A percentile compares a stretch with the other conserved stretches of the same genome.
Conservation (phyloP, 768 basidiomycete genomes). For the Suillus alpinus region DNA sequence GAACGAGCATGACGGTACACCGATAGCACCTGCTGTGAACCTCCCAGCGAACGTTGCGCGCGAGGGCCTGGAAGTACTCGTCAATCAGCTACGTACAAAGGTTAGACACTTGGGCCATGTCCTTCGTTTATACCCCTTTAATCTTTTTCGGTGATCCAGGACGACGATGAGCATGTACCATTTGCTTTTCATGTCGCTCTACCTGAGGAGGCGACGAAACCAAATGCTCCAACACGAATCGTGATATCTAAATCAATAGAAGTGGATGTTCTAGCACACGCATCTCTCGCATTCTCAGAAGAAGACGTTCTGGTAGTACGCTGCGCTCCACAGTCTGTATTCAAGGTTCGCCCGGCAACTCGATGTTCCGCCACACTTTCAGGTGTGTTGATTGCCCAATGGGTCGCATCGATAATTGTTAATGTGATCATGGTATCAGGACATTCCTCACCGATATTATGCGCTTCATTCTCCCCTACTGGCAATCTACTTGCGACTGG, state of each 20-base stretch:
- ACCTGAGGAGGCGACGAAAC: constrained; percentile 52
- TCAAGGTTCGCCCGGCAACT: constrained; percentile 89
- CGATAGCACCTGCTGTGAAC: constrained; percentile 85
- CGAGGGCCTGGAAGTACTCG: constrained; percentile 81
- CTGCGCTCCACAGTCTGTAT: constrained; percentile 95
- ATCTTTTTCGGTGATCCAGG: constrained; percentile 10
- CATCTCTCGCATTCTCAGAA: constrained; percentile 67
- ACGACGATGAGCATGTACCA: constrained; percentile 84
- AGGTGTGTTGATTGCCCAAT: constrained; percentile 43
- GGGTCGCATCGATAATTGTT: constrained; percentile 7
- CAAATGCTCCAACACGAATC: constrained; percentile 64
- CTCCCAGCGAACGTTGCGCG: constrained; percentile 84
- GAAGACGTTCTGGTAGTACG: constrained; percentile 88
- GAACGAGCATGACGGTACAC: constrained; percentile 77
- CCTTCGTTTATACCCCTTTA: neutral
- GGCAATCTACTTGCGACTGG: constrained; percentile 91
- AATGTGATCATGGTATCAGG: constrained; percentile 42
- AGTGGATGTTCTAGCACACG: constrained; percentile 72
- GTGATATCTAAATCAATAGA: constrained; percentile 84
- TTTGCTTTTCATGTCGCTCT: constrained; percentile 86
- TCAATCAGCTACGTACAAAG: constrained; percentile 80
- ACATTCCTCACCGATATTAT: constrained; percentile 90
- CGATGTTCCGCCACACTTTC: constrained; percentile 91
- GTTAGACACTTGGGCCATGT: constrained; percentile 38
- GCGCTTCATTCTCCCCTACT: constrained; percentile 94